Base-by-base conservation (phyloP, 768 basidiomycete genomes). In the Phaeolepiota aurea region DNA sequence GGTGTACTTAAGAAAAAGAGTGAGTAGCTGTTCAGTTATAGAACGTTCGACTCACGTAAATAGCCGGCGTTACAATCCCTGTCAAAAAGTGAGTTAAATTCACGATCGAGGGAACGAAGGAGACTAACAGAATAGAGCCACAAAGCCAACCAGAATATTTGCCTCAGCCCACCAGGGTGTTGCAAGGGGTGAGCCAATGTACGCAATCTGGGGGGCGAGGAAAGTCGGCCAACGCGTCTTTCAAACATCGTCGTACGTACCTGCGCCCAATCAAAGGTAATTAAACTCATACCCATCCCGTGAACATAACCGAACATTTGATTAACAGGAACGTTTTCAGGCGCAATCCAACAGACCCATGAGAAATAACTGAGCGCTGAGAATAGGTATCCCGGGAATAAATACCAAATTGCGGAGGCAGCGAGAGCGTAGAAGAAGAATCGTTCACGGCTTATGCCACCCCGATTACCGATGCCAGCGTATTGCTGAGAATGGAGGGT, bases 111-210 rank as follows among this genome's bases (percentile, higher is more conserved):
- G 16, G 9, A 32, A 44, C 18, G 2, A 9, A 10, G n/a, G 30
- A 20, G 20, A 47, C 65, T 45, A 42, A 68, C 79, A 88, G 62
- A 79, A 82, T 61, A 87, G 74, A 58, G 81, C 68, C 3, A 79
- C 60, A 49, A 87, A 79, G 19, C 81, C 77, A 36, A 53, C 61
- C 2, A 71, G 57, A 40, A 86, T 65, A 56, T 87, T 87, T 9
- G 79, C 83, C 53, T 81, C 76, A 2, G 82, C 83, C 83, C 83
- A 87, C 83, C 84, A 89, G 1, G 87, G 87, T 7, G 82, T 77
- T 3, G 82, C 78, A 34, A 89, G 75, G 0, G 87, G 87, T 16
- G 76, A 77, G 13, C 74, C 75, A 40, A 77, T 77, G 53, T 79
- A 84, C 5, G 79, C 73, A 42, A 79, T 78, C 61, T 71, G 57